A percentile compares a stretch with the other conserved stretches of the same genome.
Evolutionary conservation across 257 asterid species (phyloP).

Genomic region (Lycium barbarum): DNA sequence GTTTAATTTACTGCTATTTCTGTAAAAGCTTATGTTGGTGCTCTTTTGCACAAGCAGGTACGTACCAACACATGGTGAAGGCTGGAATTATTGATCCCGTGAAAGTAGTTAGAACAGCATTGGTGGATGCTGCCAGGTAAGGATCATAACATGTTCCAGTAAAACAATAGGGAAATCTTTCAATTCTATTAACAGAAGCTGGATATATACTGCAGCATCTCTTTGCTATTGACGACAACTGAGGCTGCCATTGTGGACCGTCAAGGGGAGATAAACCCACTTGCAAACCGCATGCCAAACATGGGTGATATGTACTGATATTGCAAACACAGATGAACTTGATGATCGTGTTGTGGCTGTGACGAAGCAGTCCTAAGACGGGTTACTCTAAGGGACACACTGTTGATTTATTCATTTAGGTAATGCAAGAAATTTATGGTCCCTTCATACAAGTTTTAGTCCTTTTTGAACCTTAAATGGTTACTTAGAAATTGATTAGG

Average conservation of each 20-base stretch:
- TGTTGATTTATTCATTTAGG: neutral
- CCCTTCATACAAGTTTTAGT: constrained; percentile 4
- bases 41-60: constrained; percentile 49
- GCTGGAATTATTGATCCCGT: constrained; percentile 86
- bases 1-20: neutral
- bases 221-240: constrained; percentile 71
- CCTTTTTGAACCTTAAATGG: neutral
- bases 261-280: constrained; percentile 60
- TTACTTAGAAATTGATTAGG: neutral
- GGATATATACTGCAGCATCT: constrained; percentile 52
- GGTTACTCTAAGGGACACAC: neutral
- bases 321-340: neutral
- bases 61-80: constrained; percentile 74
- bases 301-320: constrained; percentile 49
- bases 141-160: constrained; percentile 11
- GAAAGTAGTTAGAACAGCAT: constrained; percentile 82
- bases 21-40: neutral
- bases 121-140: constrained; percentile 81
- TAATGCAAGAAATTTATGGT: neutral
- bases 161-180: neutral
- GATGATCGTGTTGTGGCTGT: neutral
- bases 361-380: neutral
- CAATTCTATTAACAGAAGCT: constrained; percentile 21
- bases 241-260: constrained; percentile 71
- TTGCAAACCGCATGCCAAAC: constrained; percentile 61